Evolutionary conservation across 768 basidiomycete genomes (phyloP), one percentile per base, ranked within the genome.

Genomic region (Trametopsis cervina): DNA sequence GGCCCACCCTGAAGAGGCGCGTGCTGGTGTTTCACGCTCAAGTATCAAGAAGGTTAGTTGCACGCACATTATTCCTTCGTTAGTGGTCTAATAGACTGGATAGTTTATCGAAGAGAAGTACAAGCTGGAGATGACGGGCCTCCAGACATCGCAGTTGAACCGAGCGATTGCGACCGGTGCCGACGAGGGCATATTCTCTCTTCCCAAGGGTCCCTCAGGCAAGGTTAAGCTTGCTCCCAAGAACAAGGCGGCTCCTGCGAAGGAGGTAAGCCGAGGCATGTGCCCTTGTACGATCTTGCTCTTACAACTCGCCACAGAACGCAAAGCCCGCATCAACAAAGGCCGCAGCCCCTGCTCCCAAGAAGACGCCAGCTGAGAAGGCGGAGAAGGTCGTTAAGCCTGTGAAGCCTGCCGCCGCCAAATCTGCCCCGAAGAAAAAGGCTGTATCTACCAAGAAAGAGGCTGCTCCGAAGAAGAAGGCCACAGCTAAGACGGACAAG

Each of bases 181-280:
- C 18, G 71, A 76, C 52, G 69, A 69, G 44, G 76, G 75, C 26
- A 61, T 68, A 27, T 81, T 84, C 60, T 55, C 66, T 18, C 68
- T 83, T 21, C 83, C 82, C 42, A 83, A 81, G 65, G 82, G 78
- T 52, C 73, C 75, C 2, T 79, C 82, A 18, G 85, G 85, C 46
- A 80, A 85, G 60, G 84, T 90, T 52, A 89, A 86, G 63, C 75
- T 89, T 18, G 76, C 82, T 2, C 74, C 77, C 18, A 84, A 81
- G 68, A 53, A 60, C 40, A 77, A 72, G 57, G 54, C 68, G 13
- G 46, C 52, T 60, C 54, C 45, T 66, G 66, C 46, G n/a, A 84
- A 85, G 63, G 83, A 85, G 77, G 83, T 84, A 44, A 35, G 61
- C 56, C 7, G 33, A 24, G 37, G 0, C 15, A 3, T 4, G 15